Base-by-base conservation (phyloP, 2,329 filamentous ascomycete genomes). In the Cercospora zeina region DNA sequence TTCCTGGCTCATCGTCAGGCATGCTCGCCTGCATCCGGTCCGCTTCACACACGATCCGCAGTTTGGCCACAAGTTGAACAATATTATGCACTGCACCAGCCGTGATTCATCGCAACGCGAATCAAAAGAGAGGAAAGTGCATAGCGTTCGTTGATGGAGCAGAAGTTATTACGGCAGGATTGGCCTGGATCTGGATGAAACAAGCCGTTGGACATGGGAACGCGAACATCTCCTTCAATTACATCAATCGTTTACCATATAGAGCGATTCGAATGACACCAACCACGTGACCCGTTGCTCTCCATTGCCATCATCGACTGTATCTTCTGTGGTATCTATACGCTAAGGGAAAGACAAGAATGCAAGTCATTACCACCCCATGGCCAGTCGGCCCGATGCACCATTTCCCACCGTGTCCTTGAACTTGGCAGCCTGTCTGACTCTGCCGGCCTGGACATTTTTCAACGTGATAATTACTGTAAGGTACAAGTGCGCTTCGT, bases 251-350 rank as follows among this genome's bases (percentile, higher is more conserved):
- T 11, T 9, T 19, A 11, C 3, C 19, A 19, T 19, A 42, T 42
- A 16, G 11, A 19, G 4, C 19, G 39, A 10, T 42, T n/a, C n/a
- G n/a, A n/a, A n/a, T n/a, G n/a, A n/a, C n/a, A n/a, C n/a, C n/a
- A n/a, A n/a, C n/a, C n/a, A n/a, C n/a, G n/a, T n/a, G n/a, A n/a
- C n/a, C n/a, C 39, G 11, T 42, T 42, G 39, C n/a, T 13, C 14
- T 50, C 30, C 47, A 50, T 50, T 50, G 11, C 24, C 47, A 31
- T 50, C 47, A 30, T 50, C 47, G 21, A 50, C 47, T 27, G 27
- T 27, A 27, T 31, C 21, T 31, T 31, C 27, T 16, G 47, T 50
- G 47, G 47, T 50, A 27, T 50, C 47, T 50, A 30, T 50, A 30
- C 47, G 47, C 47, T 50, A 16, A 30, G n/a, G 27, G 47, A 50